Evolutionary conservation across 2,329 filamentous ascomycete genomes (phyloP).

Genomic region (Monilinia laxa): DNA sequence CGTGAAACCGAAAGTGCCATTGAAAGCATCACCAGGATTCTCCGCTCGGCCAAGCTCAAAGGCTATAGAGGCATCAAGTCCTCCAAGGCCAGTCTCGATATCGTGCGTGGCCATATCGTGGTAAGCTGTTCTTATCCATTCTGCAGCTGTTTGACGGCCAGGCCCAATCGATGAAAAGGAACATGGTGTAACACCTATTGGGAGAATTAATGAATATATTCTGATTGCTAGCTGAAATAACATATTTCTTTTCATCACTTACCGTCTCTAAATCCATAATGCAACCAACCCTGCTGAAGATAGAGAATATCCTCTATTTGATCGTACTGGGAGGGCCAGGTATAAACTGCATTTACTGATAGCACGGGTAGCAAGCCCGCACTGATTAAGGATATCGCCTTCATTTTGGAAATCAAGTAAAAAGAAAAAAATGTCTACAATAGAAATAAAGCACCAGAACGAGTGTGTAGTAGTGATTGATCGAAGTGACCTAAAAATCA

Average conservation of each 20-base stretch:
- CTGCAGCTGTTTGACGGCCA: slow-evolving; percentile 42
- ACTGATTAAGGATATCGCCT: not conserved
- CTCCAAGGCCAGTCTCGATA: slow-evolving; percentile 43
- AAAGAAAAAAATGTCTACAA: not conserved
- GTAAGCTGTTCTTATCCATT: slow-evolving; percentile 61
- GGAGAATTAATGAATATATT: not conserved
- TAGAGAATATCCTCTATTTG: not conserved
- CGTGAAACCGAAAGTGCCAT: not conserved
- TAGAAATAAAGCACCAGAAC: not conserved
- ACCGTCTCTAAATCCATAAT: not conserved
- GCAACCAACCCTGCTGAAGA: not conserved
- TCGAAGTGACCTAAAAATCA: not conserved
- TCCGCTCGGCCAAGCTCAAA: slow-evolving; percentile 29
- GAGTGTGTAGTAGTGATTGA: not conserved
- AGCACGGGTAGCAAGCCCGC: slow-evolving; percentile 6
- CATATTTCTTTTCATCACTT: not conserved
- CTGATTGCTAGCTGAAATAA: not conserved
- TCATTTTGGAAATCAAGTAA: not conserved
- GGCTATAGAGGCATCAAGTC: slow-evolving; percentile 49
- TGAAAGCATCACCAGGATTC: slow-evolving; percentile 50
- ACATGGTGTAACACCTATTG: slow-evolving; percentile 9
- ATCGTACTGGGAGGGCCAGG: slow-evolving; percentile 13
- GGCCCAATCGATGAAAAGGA: not conserved
- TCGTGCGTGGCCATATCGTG: slow-evolving; percentile 60
- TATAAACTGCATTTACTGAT: not conserved